phyloP scores from a whole-genome alignment of 2,329 filamentous ascomycete genomes.

The Metarhizium robertsii region DNA sequence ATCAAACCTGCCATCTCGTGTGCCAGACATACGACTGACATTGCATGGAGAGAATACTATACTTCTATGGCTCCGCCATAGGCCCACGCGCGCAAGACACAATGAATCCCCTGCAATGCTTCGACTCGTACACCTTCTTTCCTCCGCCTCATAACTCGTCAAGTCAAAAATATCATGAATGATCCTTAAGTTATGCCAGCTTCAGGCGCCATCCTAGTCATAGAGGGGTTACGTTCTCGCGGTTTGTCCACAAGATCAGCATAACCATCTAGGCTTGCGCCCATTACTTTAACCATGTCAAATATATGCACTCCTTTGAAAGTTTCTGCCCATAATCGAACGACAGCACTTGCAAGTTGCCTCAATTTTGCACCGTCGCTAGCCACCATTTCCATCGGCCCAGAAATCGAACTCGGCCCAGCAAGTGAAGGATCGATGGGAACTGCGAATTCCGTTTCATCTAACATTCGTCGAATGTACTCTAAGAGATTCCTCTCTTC shows the following conservation, averaged over 20 bases:
- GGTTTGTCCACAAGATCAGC: slow-evolving; percentile 48
- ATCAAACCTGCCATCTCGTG: not conserved
- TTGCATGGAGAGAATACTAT: not conserved
- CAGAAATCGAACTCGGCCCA: slow-evolving; percentile 25
- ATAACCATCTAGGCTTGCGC: slow-evolving; percentile 46
- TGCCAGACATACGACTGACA: not conserved
- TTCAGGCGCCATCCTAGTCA: slow-evolving; percentile 13
- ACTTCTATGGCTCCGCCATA: not conserved
- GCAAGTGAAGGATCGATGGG: slow-evolving; percentile 48
- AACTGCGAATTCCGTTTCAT: slow-evolving; percentile 54
- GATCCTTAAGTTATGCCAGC: slow-evolving; percentile 11
- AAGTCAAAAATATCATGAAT: not conserved
- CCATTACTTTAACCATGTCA: slow-evolving; percentile 50
- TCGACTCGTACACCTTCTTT: not conserved
- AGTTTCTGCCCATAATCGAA: slow-evolving; percentile 51
- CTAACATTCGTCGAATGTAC: slow-evolving; percentile 47
- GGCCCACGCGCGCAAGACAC: not conserved
- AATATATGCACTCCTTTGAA: slow-evolving; percentile 55
- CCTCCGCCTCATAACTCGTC: too few species aligned
- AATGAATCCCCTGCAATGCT: not conserved
- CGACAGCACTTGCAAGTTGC: slow-evolving; percentile 47
- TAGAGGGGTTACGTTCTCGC: slow-evolving; percentile 2
- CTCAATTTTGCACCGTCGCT: slow-evolving; percentile 43
- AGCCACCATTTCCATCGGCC: slow-evolving; percentile 31
- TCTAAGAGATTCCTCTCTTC: slow-evolving; percentile 48